These are phyloP conservation scores for Haplographium delicatum DNA, from an alignment of 495 filamentous ascomycete genomes.

Conservation along the genomic window DNA sequence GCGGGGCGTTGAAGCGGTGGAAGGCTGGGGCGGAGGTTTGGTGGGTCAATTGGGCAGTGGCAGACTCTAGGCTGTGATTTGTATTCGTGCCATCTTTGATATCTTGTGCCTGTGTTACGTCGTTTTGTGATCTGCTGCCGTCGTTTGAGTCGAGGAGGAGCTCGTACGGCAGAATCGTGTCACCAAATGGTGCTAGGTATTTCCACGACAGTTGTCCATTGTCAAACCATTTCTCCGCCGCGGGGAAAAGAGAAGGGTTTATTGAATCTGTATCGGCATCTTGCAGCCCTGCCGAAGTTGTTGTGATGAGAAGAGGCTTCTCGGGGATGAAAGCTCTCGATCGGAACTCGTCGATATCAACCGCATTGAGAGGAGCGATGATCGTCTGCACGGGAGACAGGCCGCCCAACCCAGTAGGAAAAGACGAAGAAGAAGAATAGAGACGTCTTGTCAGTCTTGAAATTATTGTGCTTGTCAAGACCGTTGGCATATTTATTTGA, in stretches of 20 bases:
- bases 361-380: slow-evolving; percentile 1
- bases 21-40: not conserved
- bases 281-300: not conserved
- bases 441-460: not conserved
- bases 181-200: slow-evolving; percentile 18
- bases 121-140: not conserved
- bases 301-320: slow-evolving; percentile 22
- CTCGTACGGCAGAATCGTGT: slow-evolving; percentile 25
- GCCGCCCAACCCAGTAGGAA: too few relatives aligned
- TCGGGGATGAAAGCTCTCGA: slow-evolving; percentile 22
- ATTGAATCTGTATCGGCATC: not conserved
- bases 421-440: not conserved
- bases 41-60: not conserved
- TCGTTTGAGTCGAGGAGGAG: slow-evolving; percentile 2
- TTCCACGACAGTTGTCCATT: not conserved
- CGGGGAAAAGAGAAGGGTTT: slow-evolving; percentile 13
- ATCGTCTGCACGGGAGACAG: slow-evolving; percentile 8
- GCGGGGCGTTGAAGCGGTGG: slow-evolving; percentile 19
- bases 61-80: not conserved
- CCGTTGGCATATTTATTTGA: too few relatives aligned
- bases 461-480: not conserved
- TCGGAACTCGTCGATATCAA: slow-evolving; percentile 24
- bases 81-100: not conserved
- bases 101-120: not conserved
- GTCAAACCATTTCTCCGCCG: slow-evolving; percentile 20